Base-by-base conservation (phyloP, 2,329 filamentous ascomycete genomes). In the Pseudogymnoascus sp. region DNA sequence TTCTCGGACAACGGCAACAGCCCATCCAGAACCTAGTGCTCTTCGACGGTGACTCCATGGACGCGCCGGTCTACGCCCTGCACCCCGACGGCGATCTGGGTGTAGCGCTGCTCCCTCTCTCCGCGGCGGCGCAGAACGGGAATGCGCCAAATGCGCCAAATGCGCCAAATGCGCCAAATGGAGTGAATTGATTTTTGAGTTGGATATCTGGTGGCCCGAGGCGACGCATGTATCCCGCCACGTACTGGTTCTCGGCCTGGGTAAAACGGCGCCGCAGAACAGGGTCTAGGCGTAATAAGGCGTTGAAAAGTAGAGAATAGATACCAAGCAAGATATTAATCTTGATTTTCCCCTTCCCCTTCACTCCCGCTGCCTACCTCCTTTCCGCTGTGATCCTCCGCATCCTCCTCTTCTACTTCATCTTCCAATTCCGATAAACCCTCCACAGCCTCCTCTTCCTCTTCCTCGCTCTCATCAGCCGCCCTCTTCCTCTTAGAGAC, bases 1-100 rank as follows among this genome's bases (percentile, higher is more conserved):
- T 97, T 33, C 83, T 97, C 5, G 91, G 92, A 58, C 86, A 90
- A 72, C 86, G 89, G 41, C 92, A 97, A 77, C 94, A 97, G 75
- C 94, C 94, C 0, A 89, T 99, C 42, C 94, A 99, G 77, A 99
- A 99, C 74, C 85, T 96, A 73, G 83, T 96, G 59, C 79, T 97
- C 19, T 96, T 97, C 70, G 92, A 97, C 73, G 92, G 92, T 12
- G 89, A 91, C 68, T 83, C 82, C 52, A 89, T 90, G 75, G 84
- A 90, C 67, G 90, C 89, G 0, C 86, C 86, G 1, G 86, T 94
- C 67, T 96, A 94, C 72, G 83, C 91, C 1, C 79, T 97, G 42
- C 91, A 95, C 72, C 90, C 91, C 0, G 82, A 85, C 62, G 83
- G 82, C 25, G 72, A 71, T 22, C 76, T 86, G 11, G 84, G 84